Conservation (phyloP, 2,329 filamentous ascomycete genomes). For the Escovopsis sp. region DNA sequence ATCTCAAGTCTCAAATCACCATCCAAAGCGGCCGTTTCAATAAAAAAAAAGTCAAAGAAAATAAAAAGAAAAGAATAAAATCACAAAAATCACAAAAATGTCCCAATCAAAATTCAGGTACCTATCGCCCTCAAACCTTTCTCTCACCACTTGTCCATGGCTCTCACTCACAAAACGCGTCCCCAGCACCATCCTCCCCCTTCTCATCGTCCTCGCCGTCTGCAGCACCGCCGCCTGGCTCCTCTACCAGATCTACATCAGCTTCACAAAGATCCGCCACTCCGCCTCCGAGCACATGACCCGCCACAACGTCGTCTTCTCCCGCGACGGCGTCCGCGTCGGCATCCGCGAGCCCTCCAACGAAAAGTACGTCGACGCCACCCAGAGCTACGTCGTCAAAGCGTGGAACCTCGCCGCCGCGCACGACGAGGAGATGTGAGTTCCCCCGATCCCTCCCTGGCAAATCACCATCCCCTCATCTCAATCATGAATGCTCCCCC, state of each 20-base stretch:
- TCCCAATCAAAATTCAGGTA: too few relatives aligned
- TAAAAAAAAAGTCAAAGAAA: too few relatives aligned
- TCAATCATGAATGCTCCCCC: too few relatives aligned
- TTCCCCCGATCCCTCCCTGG: not conserved
- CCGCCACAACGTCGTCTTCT: constrained; percentile 61
- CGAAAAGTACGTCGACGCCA: constrained; percentile 60
- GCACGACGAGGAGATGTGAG: constrained; percentile 11
- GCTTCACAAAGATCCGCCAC: constrained; percentile 48
- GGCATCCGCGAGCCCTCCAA: constrained; percentile 53
- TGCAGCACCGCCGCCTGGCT: constrained; percentile 46
- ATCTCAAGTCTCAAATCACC: too few relatives aligned
- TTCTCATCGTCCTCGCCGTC: constrained; percentile 52
- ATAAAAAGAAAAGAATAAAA: too few relatives aligned
- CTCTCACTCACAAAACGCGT: too few relatives aligned
- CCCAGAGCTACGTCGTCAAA: constrained; percentile 54
- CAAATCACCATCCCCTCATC: too few relatives aligned
- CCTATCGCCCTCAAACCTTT: too few relatives aligned
- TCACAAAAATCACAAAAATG: too few relatives aligned
- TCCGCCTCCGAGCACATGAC: constrained; percentile 56
- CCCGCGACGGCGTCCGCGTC: constrained; percentile 59
- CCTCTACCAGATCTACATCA: constrained; percentile 58
- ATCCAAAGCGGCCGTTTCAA: too few relatives aligned
- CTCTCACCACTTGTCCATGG: too few relatives aligned
- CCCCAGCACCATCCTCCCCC: constrained; percentile 46
- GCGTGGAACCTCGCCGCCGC: constrained; percentile 43